These are phyloP conservation scores for Daedaleopsis sinensis DNA, from an alignment of 768 basidiomycete genomes.

Conservation along the genomic window DNA sequence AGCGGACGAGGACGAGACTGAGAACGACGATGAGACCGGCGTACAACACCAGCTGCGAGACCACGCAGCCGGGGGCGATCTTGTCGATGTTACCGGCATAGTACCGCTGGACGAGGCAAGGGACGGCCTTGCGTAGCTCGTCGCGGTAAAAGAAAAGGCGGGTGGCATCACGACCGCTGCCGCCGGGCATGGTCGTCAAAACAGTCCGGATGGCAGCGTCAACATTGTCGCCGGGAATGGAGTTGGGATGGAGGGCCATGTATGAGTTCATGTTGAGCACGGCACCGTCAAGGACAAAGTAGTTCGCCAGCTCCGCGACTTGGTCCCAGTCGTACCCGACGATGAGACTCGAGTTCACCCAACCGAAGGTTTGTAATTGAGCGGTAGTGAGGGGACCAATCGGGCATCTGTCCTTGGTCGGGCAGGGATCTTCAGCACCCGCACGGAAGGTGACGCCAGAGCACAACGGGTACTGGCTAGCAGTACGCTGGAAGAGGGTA, in stretches of 20 bases:
- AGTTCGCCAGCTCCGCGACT: constrained; percentile 68
- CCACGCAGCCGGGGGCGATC: constrained; percentile 93
- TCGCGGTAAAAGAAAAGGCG: constrained; percentile 78
- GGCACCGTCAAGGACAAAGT: constrained; percentile 89
- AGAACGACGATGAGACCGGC: constrained; percentile 90
- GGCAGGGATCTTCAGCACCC: constrained; percentile 78
- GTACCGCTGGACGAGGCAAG: constrained; percentile 85
- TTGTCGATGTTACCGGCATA: constrained; percentile 96
- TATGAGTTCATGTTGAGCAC: constrained; percentile 95
- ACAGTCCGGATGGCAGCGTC: constrained; percentile 84
- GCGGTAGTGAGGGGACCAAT: constrained; percentile 61
- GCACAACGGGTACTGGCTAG: constrained; percentile 69
- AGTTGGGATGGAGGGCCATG: constrained; percentile 65
- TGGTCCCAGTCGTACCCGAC: constrained; percentile 95
- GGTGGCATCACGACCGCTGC: constrained; percentile 87
- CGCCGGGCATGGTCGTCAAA: constrained; percentile 47
- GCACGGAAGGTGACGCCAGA: constrained; percentile 59
- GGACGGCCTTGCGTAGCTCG: constrained; percentile 66
- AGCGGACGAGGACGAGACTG: constrained; percentile 86
- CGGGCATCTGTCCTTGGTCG: constrained; percentile 59
- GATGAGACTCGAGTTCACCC: constrained; percentile 65
- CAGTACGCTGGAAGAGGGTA: constrained; percentile 74
- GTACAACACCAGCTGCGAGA: constrained; percentile 88
- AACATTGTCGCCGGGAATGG: constrained; percentile 74
- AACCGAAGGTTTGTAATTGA: constrained; percentile 61